Conservation (phyloP, 768 basidiomycete species). For the Tephrocybe rancida region DNA sequence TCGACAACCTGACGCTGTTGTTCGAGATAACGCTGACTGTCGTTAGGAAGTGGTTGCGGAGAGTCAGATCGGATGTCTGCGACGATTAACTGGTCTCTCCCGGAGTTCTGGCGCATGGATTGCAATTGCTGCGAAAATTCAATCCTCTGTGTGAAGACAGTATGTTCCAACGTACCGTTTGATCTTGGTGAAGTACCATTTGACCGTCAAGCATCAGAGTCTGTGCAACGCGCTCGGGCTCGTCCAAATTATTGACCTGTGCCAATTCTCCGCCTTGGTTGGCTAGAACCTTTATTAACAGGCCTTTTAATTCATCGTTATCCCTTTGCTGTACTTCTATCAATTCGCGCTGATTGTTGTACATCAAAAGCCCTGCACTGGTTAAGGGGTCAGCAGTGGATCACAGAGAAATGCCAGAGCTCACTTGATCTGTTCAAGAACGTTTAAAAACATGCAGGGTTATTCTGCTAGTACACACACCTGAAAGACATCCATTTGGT, state of each 20-base stretch:
- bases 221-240: conserved; percentile 39
- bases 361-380: conserved; percentile 30
- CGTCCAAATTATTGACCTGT: conserved; percentile 37
- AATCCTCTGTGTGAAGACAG: neutral
- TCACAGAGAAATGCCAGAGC: neutral
- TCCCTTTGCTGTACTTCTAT: conserved; percentile 29
- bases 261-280: conserved; percentile 34
- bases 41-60: conserved; percentile 20
- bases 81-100: conserved; percentile 7
- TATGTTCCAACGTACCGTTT: conserved; percentile 2
- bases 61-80: conserved; percentile 17
- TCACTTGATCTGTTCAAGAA: conserved; percentile 24
- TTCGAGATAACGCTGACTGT: conserved; percentile 39
- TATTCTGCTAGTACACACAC: conserved; percentile 28
- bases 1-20: conserved; percentile 48
- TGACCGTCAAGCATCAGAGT: conserved; percentile 58
- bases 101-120: conserved; percentile 21
- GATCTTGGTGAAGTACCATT: conserved; percentile 30
- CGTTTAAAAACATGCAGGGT: neutral
- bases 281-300: conserved; percentile 41
- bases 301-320: conserved; percentile 34
- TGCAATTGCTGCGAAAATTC: conserved; percentile 28
- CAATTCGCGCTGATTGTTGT: conserved; percentile 31
- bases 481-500: conserved; percentile 43
- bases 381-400: neutral